Evolutionary conservation across 2,329 filamentous ascomycete species (phyloP).

Genomic region (Paradendryphiella salina): DNA sequence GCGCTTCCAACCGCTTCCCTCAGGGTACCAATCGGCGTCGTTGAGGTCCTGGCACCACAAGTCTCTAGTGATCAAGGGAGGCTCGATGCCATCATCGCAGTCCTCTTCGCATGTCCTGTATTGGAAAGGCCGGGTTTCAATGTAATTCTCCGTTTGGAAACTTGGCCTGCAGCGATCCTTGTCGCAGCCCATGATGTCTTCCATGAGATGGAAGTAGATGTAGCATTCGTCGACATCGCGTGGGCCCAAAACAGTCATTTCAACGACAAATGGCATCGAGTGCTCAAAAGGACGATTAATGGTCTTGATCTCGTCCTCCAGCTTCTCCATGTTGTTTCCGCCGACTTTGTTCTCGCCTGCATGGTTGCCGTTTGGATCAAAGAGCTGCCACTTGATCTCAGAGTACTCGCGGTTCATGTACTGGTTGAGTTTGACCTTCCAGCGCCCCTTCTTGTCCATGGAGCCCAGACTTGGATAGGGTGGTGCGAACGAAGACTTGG

Average conservation of each 20-base stretch:
- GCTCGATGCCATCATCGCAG: not conserved
- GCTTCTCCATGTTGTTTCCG: not conserved
- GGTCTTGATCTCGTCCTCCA: constrained; percentile 8
- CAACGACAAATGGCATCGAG: constrained; percentile 14
- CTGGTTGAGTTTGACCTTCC: constrained; percentile 18
- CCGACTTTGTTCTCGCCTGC: constrained; percentile 5
- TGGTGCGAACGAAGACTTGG: not conserved
- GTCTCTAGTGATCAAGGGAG: not conserved
- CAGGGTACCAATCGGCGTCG: constrained; percentile 3
- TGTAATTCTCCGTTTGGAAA: constrained; percentile 13
- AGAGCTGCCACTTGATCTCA: constrained; percentile 19
- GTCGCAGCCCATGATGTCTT: constrained; percentile 8
- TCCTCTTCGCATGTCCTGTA: constrained; percentile 4
- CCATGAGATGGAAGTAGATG: constrained; percentile 11
- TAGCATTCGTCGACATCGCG: constrained; percentile 1
- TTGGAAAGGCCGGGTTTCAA: constrained; percentile 7
- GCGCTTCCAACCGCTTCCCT: constrained; percentile 7
- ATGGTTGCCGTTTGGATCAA: constrained; percentile 19
- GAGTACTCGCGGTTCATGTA: constrained; percentile 14
- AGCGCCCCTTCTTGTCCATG: constrained; percentile 15
- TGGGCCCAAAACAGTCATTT: not conserved
- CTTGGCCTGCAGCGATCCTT: constrained; percentile 7
- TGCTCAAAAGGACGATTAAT: constrained; percentile 8
- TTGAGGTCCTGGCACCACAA: constrained; percentile 19
- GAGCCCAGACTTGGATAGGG: constrained; percentile 1